Evolutionary conservation across 2,329 filamentous ascomycete genomes (phyloP).

Genomic region (Trichoderma sp.): DNA sequence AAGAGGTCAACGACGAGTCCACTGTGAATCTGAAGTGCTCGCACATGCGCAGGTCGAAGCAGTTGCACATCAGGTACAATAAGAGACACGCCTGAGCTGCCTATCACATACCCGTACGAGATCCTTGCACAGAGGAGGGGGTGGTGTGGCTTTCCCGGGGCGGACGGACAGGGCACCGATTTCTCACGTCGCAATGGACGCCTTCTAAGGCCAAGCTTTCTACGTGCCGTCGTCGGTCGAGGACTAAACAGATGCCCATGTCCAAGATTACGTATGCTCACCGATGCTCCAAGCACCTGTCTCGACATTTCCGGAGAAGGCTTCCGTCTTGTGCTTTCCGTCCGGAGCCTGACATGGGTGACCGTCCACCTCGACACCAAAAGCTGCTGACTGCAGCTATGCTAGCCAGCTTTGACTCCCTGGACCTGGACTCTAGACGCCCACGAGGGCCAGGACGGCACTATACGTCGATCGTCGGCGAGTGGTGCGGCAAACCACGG

Average conservation of each 20-base stretch:
- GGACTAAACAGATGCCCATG: conserved; percentile 15
- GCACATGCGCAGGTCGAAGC: not conserved
- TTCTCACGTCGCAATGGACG: conserved; percentile 22
- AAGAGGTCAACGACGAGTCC: not conserved
- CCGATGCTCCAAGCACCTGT: conserved; percentile 10
- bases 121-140: too few relatives aligned
- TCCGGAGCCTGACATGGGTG: conserved; percentile 7
- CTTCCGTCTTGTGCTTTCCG: conserved; percentile 7
- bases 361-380: conserved; percentile 15
- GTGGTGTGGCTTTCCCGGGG: not conserved
- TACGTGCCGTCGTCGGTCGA: not conserved
- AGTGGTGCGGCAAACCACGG: conserved; percentile 21
- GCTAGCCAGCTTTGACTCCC: conserved; percentile 4
- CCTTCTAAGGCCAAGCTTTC: conserved; percentile 25
- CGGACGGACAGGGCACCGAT: not conserved
- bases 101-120: too few relatives aligned
- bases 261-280: conserved; percentile 21
- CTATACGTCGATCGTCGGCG: conserved; percentile 26
- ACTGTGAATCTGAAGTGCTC: not conserved
- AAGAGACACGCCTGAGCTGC: too few relatives aligned
- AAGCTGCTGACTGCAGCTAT: conserved; percentile 22
- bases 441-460: conserved; percentile 18
- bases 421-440: not conserved
- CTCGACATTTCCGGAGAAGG: not conserved
- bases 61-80: not conserved